phyloP scores from a whole-genome alignment of 495 filamentous ascomycete genomes.

The Penicillium alfredii region DNA sequence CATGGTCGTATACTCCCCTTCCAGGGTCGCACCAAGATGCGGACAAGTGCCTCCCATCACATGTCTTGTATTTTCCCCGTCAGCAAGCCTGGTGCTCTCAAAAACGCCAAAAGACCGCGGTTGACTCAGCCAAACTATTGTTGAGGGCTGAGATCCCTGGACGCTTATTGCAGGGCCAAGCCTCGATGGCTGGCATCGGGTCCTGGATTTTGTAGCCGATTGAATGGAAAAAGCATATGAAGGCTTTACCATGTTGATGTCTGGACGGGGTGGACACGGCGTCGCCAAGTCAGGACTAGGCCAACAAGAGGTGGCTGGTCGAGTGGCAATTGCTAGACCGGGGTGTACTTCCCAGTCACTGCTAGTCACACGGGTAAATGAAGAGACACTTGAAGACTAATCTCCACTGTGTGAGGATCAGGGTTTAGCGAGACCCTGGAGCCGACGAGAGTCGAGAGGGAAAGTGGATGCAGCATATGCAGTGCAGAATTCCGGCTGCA shows the following conservation, averaged over 20 bases:
- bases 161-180: slow-evolving; percentile 13
- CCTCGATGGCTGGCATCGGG: slow-evolving; percentile 7
- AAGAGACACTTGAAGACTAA: slow-evolving; percentile 2
- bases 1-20: slow-evolving; percentile 1
- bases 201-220: slow-evolving; percentile 6
- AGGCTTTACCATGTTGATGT: too few species aligned
- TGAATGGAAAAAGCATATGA: slow-evolving; percentile 2
- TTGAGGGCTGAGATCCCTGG: slow-evolving; percentile 5
- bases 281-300: too few species aligned
- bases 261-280: neutral
- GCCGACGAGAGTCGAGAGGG: neutral
- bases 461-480: slow-evolving; percentile 1
- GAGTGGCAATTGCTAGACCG: neutral
- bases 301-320: too few species aligned
- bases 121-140: slow-evolving; percentile 15
- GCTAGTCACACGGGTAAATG: slow-evolving; percentile 3
- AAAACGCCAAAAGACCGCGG: slow-evolving; percentile 11
- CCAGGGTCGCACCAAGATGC: slow-evolving; percentile 10
- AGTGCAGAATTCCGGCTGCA: neutral
- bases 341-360: neutral
- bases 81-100: slow-evolving; percentile 1
- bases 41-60: slow-evolving; percentile 11
- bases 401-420: too few species aligned
- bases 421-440: neutral
- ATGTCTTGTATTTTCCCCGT: slow-evolving; percentile 14